Base-by-base conservation (phyloP, 805 yeast species). In the Candida suzukii region DNA sequence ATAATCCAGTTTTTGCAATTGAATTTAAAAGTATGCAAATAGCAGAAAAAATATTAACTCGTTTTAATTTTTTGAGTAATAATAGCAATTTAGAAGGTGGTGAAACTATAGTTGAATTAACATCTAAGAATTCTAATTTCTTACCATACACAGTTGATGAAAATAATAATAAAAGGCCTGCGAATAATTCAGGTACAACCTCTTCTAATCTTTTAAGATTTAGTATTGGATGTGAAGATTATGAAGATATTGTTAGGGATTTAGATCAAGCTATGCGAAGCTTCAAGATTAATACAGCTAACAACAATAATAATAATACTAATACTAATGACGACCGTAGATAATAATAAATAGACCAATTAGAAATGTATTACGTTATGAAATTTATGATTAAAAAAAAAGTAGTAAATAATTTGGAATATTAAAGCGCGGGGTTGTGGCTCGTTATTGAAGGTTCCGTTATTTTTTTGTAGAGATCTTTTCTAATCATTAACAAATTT, bases 221-320 rank as follows among this genome's bases (percentile, higher is more conserved):
- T 32, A 71, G 77, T 46, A 64, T 74, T n/a, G 80, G 80, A 3
- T 66, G 75, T 40, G 80, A 75, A 46, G 71, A 74, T 49, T 62
- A 63, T 30, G 70, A 70, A 21, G 80, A 75, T 54, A 66, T 74
- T 42, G 66, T 73, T 20, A 65, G 64, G 34, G 80, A 75, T 52
- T 58, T 73, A 11, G 62, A 59, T 40, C 65, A 56, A 22, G 76
- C 76, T 1, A 48, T 71, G 21, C 43, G 47, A 43, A 46, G 51
- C 37, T 44, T 46, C 24, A 16, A 26, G 17, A 7, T 9, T 24
- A 8, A 24, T 24, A 24, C 11, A 8, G 26, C 11, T 24, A 8
- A 8, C 8, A 24, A 24, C 11, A 24, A n/a, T n/a, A n/a, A n/a
- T n/a, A n/a, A n/a, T n/a, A n/a, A n/a, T n/a, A n/a, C n/a, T n/a